Base-by-base conservation (phyloP, 306 rosid species). In the Alnus rubra region DNA sequence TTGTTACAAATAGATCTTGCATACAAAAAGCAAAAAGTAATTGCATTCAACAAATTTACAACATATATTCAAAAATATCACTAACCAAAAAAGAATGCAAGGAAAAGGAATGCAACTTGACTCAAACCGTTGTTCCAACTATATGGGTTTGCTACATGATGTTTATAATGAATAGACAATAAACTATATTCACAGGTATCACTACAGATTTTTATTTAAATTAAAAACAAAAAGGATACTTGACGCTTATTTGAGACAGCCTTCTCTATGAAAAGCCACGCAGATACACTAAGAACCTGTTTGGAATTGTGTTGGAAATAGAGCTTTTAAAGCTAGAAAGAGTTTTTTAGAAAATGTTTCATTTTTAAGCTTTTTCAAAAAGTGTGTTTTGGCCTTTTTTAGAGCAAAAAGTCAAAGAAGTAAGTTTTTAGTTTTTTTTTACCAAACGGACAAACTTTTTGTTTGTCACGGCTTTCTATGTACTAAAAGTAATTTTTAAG, bases 11-110 rank as follows among this genome's bases (percentile, higher is more conserved):
- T 44, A 62, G 76, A 15, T 71, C 69, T 10, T 6, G 7, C 64
- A 77, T 23, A 59, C 19, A 75, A 62, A 78, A 58, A 76, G 45
- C 33, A 71, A 69, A 71, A 44, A 48, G 50, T 49, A 75, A 74
- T 68, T 73, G 65, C 74, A 71, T 48, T 53, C 64, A 75, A 69
- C 49, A 85, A 73, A 54, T 75, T 54, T 58, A 47, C 39, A 49
- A 45, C 52, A 67, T 71, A 56, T 53, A 37, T 42, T 76, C 55
- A 73, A 75, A 74, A 9, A 81, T 59, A 11, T 39, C 35, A 14
- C 72, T 72, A 80, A 79, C 45, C 33, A 77, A 63, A 50, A 74
- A 12, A 4, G 12, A 67, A 37, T 33, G 39, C 14, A 39, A 8
- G 6, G 16, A 45, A n/a, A 42, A 14, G 39, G 49, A 76, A 77